phyloP scores from a whole-genome alignment of 225 moss, liverwort and hornwort species.

The Neckera pumila region DNA sequence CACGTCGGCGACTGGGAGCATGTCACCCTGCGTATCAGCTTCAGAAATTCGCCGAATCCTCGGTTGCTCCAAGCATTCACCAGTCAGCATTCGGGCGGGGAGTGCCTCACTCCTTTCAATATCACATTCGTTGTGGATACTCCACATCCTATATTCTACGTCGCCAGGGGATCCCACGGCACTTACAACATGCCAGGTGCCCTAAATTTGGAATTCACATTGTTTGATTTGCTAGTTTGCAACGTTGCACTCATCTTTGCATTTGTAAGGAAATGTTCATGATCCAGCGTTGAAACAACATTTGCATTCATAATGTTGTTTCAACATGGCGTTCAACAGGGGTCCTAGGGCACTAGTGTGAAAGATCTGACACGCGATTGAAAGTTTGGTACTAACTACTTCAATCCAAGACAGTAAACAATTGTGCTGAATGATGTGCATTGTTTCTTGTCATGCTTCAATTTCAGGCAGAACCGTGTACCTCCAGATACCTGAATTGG shows the following conservation, averaged over 20 bases:
- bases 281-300: neutral
- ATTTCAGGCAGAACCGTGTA: constrained; percentile 10
- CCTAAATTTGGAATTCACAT: neutral
- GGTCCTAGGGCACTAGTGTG: neutral
- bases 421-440: neutral
- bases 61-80: neutral
- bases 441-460: neutral
- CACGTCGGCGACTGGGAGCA: constrained; percentile 19
- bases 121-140: neutral
- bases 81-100: constrained; percentile 11
- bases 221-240: neutral
- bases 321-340: neutral
- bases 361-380: neutral
- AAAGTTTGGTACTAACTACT: neutral
- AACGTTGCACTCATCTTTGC: neutral
- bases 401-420: neutral
- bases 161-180: constrained; percentile 14
- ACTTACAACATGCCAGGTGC: constrained; percentile 11
- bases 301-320: neutral
- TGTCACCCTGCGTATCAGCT: constrained; percentile 9
- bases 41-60: neutral
- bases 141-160: neutral
- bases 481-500: neutral
- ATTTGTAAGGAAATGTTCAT: neutral
- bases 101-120: constrained; percentile 2